A percentile compares a stretch with the other conserved stretches of the same genome.
Conservation (phyloP, 2,329 filamentous ascomycete species). For the Ophiocordyceps australis region DNA sequence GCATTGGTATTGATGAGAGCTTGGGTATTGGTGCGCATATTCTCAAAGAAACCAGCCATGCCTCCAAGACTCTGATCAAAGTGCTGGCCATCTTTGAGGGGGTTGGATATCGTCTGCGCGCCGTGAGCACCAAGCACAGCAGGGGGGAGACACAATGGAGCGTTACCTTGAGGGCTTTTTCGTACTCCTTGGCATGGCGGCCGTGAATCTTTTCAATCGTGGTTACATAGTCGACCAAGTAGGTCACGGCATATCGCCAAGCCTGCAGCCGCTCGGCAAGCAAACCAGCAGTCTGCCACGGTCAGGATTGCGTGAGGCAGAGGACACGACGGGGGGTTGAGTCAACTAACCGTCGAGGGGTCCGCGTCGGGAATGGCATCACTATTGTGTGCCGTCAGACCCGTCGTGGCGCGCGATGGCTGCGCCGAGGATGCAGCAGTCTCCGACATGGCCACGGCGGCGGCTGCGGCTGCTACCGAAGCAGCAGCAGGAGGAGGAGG, state of each 20-base stretch:
- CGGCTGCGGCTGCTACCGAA: too few relatives aligned
- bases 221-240: conserved; percentile 77
- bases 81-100: conserved; percentile 77
- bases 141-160: neutral
- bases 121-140: neutral
- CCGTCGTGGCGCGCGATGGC: conserved; percentile 28
- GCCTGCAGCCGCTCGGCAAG: conserved; percentile 78
- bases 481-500: too few relatives aligned
- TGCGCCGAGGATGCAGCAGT: conserved; percentile 9
- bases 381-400: conserved; percentile 27
- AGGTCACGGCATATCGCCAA: conserved; percentile 87
- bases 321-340: too few relatives aligned
- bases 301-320: neutral
- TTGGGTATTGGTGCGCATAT: conserved; percentile 83
- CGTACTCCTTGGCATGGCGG: conserved; percentile 80
- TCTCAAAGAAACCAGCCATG: conserved; percentile 81
- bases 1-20: conserved; percentile 74
- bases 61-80: conserved; percentile 85
- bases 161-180: conserved; percentile 68
- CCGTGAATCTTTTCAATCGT: conserved; percentile 77
- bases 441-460: conserved; percentile 11
- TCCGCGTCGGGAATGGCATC: conserved; percentile 40
- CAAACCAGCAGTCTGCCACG: conserved; percentile 49
- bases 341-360: conserved; percentile 31
- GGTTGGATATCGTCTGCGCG: conserved; percentile 61